Evolutionary conservation across 2,329 filamentous ascomycete species (phyloP).

Genomic region (Zymoseptoria ardabiliae): DNA sequence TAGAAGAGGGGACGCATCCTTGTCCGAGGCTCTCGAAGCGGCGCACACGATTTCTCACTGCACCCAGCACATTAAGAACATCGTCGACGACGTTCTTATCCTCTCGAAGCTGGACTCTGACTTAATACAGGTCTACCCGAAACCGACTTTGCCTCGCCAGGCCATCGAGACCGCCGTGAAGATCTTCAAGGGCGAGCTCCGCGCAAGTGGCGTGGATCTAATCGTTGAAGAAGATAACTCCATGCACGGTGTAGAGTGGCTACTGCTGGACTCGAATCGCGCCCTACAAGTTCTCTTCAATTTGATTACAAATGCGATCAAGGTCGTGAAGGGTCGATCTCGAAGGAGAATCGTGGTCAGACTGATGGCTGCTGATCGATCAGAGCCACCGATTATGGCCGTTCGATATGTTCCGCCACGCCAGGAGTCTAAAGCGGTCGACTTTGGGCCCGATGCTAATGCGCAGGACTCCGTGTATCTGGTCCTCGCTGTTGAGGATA

Average conservation of each 20-base stretch:
- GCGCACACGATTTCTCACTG: conserved; percentile 27
- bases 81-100: conserved; percentile 42
- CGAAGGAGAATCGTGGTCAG: conserved; percentile 30
- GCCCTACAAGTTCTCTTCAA: conserved; percentile 34
- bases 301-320: conserved; percentile 39
- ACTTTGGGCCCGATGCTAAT: conserved; percentile 6
- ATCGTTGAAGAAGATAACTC: conserved; percentile 6
- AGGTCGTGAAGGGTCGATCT: conserved; percentile 33
- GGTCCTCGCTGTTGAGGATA: conserved; percentile 32
- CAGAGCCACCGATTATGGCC: conserved; percentile 26
- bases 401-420: conserved; percentile 33
- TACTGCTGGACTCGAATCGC: conserved; percentile 21
- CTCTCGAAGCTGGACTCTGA: conserved; percentile 33
- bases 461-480: conserved; percentile 24
- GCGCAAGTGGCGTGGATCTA: conserved; percentile 27
- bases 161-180: conserved; percentile 31
- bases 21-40: conserved; percentile 16
- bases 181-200: conserved; percentile 35
- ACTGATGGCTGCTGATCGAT: conserved; percentile 3
- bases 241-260: conserved; percentile 15
- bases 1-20: conserved; percentile 2
- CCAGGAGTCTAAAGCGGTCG: conserved; percentile 25
- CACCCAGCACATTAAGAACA: conserved; percentile 28
- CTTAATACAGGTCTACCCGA: conserved; percentile 31
- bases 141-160: conserved; percentile 28